A percentile compares a stretch with the other conserved stretches of the same genome.
Evolutionary conservation across 2,329 filamentous ascomycete genomes (phyloP).

Genomic region (Samsoniella hepiali): DNA sequence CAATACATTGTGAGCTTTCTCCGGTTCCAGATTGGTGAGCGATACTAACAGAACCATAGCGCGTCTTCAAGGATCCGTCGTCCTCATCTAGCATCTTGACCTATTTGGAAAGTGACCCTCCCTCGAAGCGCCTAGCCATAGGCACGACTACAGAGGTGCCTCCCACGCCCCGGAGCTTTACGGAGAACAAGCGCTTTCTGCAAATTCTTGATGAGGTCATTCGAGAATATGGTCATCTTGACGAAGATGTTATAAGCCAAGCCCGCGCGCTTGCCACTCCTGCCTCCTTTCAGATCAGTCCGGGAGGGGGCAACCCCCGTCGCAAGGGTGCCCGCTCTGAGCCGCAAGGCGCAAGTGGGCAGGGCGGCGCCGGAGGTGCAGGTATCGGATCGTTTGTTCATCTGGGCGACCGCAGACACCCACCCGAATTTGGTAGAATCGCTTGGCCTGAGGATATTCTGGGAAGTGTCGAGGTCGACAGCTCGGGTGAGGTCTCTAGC

Average conservation of each 20-base stretch:
- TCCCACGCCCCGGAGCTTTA: constrained; percentile 58
- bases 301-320: constrained; percentile 49
- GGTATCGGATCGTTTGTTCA: constrained; percentile 63
- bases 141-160: constrained; percentile 58
- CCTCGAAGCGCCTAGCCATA: constrained; percentile 52
- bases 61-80: constrained; percentile 52
- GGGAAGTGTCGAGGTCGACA: constrained; percentile 63
- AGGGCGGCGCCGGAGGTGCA: constrained; percentile 59
- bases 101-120: constrained; percentile 56
- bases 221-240: constrained; percentile 51
- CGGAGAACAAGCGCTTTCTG: constrained; percentile 58
- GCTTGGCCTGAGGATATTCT: constrained; percentile 69
- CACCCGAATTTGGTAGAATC: constrained; percentile 64
- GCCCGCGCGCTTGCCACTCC: constrained; percentile 59
- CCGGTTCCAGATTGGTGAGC: background rate
- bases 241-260: constrained; percentile 53
- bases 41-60: constrained; percentile 39
- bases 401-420: constrained; percentile 60
- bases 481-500: constrained; percentile 53
- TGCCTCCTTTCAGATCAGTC: constrained; percentile 51
- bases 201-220: constrained; percentile 57
- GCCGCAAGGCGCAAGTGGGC: constrained; percentile 50
- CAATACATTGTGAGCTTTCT: constrained; percentile 49
- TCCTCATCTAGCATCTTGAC: constrained; percentile 53
- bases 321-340: constrained; percentile 29